These are phyloP conservation scores for Boletus bicolor DNA, from an alignment of 768 basidiomycete species.

Conservation along the genomic window DNA sequence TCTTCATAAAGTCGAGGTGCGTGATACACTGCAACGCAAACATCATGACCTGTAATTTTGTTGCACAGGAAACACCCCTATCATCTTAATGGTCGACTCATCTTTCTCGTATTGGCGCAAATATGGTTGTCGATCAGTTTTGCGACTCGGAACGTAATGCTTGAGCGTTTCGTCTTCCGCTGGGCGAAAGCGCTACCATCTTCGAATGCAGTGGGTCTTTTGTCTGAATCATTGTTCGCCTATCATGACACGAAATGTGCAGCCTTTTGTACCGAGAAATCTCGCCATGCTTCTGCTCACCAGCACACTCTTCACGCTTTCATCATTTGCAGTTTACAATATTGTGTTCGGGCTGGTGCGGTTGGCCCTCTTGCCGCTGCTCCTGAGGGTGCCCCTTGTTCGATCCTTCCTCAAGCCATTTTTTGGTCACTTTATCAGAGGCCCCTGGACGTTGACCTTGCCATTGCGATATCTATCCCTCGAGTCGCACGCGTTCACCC, in stretches of 20 bases:
- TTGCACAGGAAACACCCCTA: conserved; percentile 65
- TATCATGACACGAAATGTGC: not conserved
- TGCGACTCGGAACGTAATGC: conserved; percentile 55
- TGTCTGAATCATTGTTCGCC: not conserved
- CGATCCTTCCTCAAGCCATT: conserved; percentile 54
- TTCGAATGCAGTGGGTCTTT: conserved; percentile 19
- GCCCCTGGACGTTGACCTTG: conserved; percentile 52
- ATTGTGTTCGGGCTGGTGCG: conserved; percentile 47
- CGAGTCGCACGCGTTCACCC: conserved; percentile 44
- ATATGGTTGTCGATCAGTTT: conserved; percentile 44
- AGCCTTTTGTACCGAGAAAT: conserved; percentile 24
- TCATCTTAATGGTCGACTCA: conserved; percentile 64
- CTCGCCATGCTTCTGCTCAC: conserved; percentile 32
- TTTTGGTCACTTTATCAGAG: conserved; percentile 58
- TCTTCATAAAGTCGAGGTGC: conserved; percentile 70
- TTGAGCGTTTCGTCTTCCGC: conserved; percentile 54
- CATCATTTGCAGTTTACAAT: conserved; percentile 39
- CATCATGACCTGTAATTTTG: not conserved
- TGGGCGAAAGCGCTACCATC: conserved; percentile 33
- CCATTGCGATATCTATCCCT: conserved; percentile 45
- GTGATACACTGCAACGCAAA: conserved; percentile 8
- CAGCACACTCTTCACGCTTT: conserved; percentile 38
- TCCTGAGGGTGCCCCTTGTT: conserved; percentile 55
- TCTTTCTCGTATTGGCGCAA: conserved; percentile 60
- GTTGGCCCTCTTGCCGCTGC: conserved; percentile 46